Percentiles rank a stretch among this genome's conserved stretches.
Conservation (phyloP, 140 eudicot genomes). For the Oenanthe javanica region DNA sequence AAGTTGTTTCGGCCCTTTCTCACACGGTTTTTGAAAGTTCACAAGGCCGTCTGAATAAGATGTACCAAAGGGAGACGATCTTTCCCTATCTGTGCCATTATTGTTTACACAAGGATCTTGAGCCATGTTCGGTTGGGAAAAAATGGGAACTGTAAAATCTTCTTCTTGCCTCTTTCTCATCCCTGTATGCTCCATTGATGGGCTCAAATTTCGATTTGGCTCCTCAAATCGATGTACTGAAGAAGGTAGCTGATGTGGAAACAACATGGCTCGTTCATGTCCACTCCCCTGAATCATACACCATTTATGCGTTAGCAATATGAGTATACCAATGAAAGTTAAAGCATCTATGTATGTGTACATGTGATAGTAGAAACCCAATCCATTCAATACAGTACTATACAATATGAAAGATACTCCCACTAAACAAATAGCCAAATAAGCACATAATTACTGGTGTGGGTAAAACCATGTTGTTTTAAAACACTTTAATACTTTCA, state of each 20-base stretch:
- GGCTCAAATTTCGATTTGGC: conserved; percentile 22
- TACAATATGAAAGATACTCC: background rate
- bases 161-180: conserved; percentile 53
- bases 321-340: background rate
- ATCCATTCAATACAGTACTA: background rate
- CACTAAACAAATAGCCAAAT: background rate
- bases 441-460: background rate
- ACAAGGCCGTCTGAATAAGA: conserved; percentile 18
- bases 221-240: conserved; percentile 41
- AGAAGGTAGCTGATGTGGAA: conserved; percentile 40
- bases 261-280: conserved; percentile 37
- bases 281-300: conserved; percentile 42
- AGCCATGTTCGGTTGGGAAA: conserved; percentile 40
- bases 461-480: background rate
- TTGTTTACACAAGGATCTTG: conserved; percentile 24
- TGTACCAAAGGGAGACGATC: conserved; percentile 23
- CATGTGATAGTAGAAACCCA: background rate
- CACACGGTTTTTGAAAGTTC: conserved; percentile 24
- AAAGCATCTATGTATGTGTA: background rate
- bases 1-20: conserved; percentile 20
- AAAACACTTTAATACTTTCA: background rate
- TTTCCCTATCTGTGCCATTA: conserved; percentile 28
- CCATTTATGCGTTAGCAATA: background rate
- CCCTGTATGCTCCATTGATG: conserved; percentile 33
- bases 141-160: conserved; percentile 70